Percentiles rank a stretch among this genome's conserved stretches.
Conservation (phyloP, 805 yeast genomes). For the Ogataea paradorogensis region DNA sequence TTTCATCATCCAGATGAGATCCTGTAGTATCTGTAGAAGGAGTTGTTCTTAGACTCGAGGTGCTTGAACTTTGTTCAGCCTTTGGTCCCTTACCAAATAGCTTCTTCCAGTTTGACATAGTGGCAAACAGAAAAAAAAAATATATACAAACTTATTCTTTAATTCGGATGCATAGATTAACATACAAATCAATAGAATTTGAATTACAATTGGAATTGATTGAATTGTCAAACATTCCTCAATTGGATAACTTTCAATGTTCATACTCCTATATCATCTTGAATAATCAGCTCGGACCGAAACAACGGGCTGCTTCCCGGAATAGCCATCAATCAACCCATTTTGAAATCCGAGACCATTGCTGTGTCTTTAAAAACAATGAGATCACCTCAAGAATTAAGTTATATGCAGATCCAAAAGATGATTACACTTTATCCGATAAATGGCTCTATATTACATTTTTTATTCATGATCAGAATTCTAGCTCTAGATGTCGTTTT, state of each 20-base stretch:
- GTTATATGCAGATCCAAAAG: constrained; percentile 39
- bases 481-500: constrained; percentile 44
- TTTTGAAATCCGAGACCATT: constrained; percentile 47
- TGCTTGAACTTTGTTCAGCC: constrained; percentile 9
- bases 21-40: constrained; percentile 10
- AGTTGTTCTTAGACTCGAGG: constrained; percentile 15
- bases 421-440: constrained; percentile 37
- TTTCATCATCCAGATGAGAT: constrained; percentile 16
- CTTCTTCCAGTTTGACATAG: constrained; percentile 34
- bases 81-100: constrained; percentile 26
- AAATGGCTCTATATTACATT: constrained; percentile 43
- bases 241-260: constrained; percentile 59
- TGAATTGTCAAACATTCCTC: constrained; percentile 84
- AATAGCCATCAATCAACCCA: constrained; percentile 35
- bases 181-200: constrained; percentile 42
- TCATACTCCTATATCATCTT: constrained; percentile 42
- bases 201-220: constrained; percentile 54
- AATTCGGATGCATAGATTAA: constrained; percentile 17
- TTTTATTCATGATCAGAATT: constrained; percentile 28
- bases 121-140: constrained; percentile 12
- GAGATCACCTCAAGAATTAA: constrained; percentile 33
- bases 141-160: background rate
- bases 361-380: constrained; percentile 42
- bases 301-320: constrained; percentile 6
- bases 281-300: constrained; percentile 10